Percentiles rank a stretch among this genome's conserved stretches.
Conservation (phyloP, 1,139 yeast species). For the Diutina sp. region DNA sequence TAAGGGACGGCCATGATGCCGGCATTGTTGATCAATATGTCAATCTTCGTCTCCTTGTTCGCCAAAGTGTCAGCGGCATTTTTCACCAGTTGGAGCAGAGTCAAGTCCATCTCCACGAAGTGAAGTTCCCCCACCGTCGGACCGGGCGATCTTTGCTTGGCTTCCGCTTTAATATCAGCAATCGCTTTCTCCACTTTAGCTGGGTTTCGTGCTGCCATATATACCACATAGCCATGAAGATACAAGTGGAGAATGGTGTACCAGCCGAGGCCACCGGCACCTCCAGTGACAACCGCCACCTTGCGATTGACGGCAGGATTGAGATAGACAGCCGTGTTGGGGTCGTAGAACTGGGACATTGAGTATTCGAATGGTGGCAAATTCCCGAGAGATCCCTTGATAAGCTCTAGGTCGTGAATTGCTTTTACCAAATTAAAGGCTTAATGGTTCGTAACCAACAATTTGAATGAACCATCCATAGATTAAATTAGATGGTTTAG, state of each 20-base stretch:
- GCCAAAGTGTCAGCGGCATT: conserved; percentile 16
- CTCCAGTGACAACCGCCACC: conserved; percentile 69
- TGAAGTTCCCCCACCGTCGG: conserved; percentile 18
- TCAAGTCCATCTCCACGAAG: conserved; percentile 20
- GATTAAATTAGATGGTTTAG: no score
- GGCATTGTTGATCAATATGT: conserved; percentile 27
- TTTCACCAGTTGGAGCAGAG: conserved; percentile 17
- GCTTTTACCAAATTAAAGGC: no score
- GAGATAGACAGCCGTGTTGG: conserved; percentile 21
- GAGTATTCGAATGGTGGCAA: background rate
- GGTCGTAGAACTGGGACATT: conserved; percentile 10
- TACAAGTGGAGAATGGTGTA: conserved; percentile 64
- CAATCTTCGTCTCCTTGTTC: conserved; percentile 15
- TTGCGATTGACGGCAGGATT: conserved; percentile 31
- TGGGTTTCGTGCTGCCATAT: conserved; percentile 57
- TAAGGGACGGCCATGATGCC: conserved; percentile 29
- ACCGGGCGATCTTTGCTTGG: conserved; percentile 18
- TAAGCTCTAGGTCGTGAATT: no score
- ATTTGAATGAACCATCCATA: no score
- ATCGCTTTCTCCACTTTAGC: conserved; percentile 46
- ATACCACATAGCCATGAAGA: conserved; percentile 66
- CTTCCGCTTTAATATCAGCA: conserved; percentile 40
- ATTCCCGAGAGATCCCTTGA: no score
- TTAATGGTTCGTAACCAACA: no score
- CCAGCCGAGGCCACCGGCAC: conserved; percentile 72